Evolutionary conservation across 257 asterid species (phyloP), one percentile per base, ranked within the genome.

Genomic region (Jaltomata sinuosa): DNA sequence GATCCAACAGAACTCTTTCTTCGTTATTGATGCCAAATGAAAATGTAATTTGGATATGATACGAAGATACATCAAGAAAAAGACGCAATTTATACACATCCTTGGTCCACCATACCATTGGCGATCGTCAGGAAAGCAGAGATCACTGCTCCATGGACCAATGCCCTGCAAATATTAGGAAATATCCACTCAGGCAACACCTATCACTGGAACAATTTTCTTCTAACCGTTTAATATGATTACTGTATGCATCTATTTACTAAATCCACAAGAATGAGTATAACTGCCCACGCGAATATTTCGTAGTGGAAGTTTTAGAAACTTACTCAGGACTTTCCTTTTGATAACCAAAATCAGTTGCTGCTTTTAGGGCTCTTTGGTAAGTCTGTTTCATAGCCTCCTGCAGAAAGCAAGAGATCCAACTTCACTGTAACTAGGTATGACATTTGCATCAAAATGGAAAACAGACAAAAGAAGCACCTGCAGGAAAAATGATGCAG

Each of bases 291-390:
- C 12, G 1, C 15, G 1, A 53, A 27, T 21, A 22, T 38, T 80
- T 80, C 14, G 22, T 57, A 14, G 34, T 80, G 32, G 36, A 15
- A n/a, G 36, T 38, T 55, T 22, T 40, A 42, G 59, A 83, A 89
- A 19, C 97, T 93, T 96, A 96, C 99, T 95, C 99, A 2, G 98
- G 98, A 88, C 97, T 92, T 88, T 95, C 99, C 91, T 96, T 96
- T 86, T 85, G 97, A 88, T 95, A 95, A 82, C 98, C 98, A 59
- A 94, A 94, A 87, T 96, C 99, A 34, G 90, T 55, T 81, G 98
- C 97, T 71, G 98, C 94, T 89, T 96, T 96, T 14, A 95, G 89
- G 34, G 93, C 90, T 87, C 97, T 92, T 81, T 95, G 96, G 90
- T 94, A 93, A 5, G 98, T 93, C 88, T 93, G 98, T 90, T 96